These are phyloP conservation scores for Echium plantagineum DNA, from an alignment of 257 asterid species.

Conservation along the genomic window DNA sequence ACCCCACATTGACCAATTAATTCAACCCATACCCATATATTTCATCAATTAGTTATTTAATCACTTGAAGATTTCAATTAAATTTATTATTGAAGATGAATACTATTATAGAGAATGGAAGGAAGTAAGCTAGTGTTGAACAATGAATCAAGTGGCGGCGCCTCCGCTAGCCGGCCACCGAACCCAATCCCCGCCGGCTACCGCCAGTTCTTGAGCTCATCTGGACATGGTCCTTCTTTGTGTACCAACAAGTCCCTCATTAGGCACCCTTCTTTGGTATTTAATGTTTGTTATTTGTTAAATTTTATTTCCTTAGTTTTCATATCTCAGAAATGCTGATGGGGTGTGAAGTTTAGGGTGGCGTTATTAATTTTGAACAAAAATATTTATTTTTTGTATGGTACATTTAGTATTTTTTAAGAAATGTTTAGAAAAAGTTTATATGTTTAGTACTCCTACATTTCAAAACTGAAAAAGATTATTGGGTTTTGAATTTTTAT, in stretches of 20 bases:
- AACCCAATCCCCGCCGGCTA: constrained; percentile 33
- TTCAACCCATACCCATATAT: too few relatives aligned
- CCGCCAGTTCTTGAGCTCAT: constrained; percentile 32
- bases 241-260: constrained; percentile 32
- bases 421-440: too few relatives aligned
- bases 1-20: neutral
- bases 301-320: neutral
- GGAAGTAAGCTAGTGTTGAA: constrained; percentile 40
- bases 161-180: constrained; percentile 64
- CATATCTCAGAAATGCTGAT: too few relatives aligned
- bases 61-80: neutral
- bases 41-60: too few relatives aligned
- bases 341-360: too few relatives aligned
- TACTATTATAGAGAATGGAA: constrained; percentile 37
- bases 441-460: too few relatives aligned
- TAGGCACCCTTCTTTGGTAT: constrained; percentile 68
- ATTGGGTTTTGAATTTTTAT: too few relatives aligned
- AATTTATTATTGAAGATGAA: neutral
- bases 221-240: constrained; percentile 21
- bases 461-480: neutral
- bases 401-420: too few relatives aligned
- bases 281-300: neutral
- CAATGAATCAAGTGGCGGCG: constrained; percentile 25
- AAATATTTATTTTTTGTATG: too few relatives aligned
- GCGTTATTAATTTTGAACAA: too few relatives aligned